Evolutionary conservation across 495 filamentous ascomycete species (phyloP), one percentile per base, ranked within the genome.

Genomic region (Staphylotrichum longicolle): DNA sequence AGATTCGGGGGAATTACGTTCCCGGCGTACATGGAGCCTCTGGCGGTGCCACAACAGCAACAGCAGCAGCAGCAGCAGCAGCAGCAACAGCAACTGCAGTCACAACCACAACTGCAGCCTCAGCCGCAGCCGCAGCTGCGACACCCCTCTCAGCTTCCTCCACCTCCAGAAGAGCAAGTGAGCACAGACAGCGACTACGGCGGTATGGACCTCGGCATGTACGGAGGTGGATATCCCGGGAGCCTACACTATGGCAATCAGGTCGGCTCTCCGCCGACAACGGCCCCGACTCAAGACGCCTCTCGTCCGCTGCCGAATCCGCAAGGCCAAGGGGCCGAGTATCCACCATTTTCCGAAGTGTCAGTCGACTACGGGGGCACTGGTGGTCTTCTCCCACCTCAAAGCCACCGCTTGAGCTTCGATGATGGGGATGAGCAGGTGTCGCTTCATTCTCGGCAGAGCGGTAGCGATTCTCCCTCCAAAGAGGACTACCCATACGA

Each of bases 401-500:
- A 79, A 49, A 79, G 79, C 0, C 84, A 86, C 61, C 76, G 91
- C 55, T 78, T 93, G 68, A 96, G 93, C 71, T 98, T 93, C 67
- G 94, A 98, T 68, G 93, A 97, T 70, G 94, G 90, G 0, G 94
- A 96, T 68, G 94, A 98, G 66, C 77, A 68, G 64, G 89, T 69
- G 65, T 82, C 62, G 56, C 73, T 77, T 64, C 77, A 74, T 70
- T 83, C 67, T 64, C 80, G 62, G 68, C 79, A 63, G 74, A 86
- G 68, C 76, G 78, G 72, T 64, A 86, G 80, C 63, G 82, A 84
- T n/a, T 82, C 79, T 42, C 75, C 80, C 20, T 65, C 72, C 30
- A 78, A 83, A 54, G 89, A 89, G 46, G 88, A 87, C 51, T 88
- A 89, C 58, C 88, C 86, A 15, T 95, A 97, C 64, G 60, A 66